A percentile compares a stretch with the other conserved stretches of the same genome.
These are phyloP conservation scores for Exophiala sideris DNA, from an alignment of 2,329 filamentous ascomycete species.

Conservation along the genomic window DNA sequence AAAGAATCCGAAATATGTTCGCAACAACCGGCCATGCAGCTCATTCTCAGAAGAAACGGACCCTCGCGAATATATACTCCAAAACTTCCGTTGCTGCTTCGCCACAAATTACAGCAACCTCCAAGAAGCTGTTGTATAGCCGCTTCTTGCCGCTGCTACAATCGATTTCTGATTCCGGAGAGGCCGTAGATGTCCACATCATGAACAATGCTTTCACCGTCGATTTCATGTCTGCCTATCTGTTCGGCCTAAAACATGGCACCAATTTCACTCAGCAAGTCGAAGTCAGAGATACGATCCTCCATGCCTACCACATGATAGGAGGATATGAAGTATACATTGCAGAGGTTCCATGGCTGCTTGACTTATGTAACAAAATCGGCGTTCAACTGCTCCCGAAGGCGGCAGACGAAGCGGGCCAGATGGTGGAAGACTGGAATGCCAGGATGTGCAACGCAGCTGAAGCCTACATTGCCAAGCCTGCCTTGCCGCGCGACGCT, in stretches of 20 bases:
- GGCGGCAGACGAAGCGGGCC: conserved; percentile 66
- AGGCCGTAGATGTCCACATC: conserved; percentile 55
- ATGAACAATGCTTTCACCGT: conserved; percentile 68
- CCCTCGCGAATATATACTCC: conserved; percentile 77
- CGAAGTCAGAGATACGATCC: conserved; percentile 58
- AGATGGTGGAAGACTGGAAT: conserved; percentile 66
- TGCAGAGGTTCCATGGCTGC: conserved; percentile 66
- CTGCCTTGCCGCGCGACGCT: conserved; percentile 31
- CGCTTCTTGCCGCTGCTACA: conserved; percentile 59
- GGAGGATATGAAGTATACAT: conserved; percentile 69
- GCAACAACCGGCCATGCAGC: conserved; percentile 59
- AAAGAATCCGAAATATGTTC: conserved; percentile 65
- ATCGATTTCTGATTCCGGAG: conserved; percentile 37
- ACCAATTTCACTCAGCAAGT: conserved; percentile 62
- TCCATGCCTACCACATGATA: conserved; percentile 65
- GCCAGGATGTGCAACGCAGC: conserved; percentile 56
- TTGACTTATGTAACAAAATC: conserved; percentile 47
- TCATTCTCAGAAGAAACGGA: conserved; percentile 70
- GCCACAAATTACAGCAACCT: conserved; percentile 55
- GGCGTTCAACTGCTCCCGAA: conserved; percentile 61
- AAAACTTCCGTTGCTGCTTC: conserved; percentile 70
- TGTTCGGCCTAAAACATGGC: conserved; percentile 63
- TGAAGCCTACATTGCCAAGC: conserved; percentile 38
- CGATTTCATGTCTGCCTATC: conserved; percentile 73
- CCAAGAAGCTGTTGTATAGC: conserved; percentile 55